Evolutionary conservation across 768 basidiomycete species (phyloP).

Genomic region (Polyporus arcularius): DNA sequence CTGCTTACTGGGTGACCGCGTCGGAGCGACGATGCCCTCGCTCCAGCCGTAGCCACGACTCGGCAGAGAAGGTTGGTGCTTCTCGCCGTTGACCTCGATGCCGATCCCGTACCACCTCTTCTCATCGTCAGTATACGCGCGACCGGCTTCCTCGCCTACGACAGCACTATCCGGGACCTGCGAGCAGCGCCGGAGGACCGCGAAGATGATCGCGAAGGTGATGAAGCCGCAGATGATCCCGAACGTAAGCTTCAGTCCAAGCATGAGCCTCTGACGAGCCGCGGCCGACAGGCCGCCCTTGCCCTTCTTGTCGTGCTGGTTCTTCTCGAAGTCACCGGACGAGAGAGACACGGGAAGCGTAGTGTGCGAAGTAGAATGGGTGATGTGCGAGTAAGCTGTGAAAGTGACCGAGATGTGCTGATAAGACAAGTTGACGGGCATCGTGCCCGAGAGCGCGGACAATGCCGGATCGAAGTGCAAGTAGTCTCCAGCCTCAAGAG

Average conservation of each 20-base stretch:
- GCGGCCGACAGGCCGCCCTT: slow-evolving; percentile 38
- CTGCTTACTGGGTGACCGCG: neutral
- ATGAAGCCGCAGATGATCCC: slow-evolving; percentile 62
- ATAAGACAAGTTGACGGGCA: slow-evolving; percentile 49
- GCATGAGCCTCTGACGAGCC: slow-evolving; percentile 49
- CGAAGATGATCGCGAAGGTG: slow-evolving; percentile 54
- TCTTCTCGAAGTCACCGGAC: slow-evolving; percentile 37
- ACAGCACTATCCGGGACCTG: slow-evolving; percentile 61
- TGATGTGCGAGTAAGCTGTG: slow-evolving; percentile 64
- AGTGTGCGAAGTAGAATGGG: slow-evolving; percentile 73
- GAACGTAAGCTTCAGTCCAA: slow-evolving; percentile 64
- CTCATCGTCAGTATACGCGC: slow-evolving; percentile 64
- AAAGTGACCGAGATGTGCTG: slow-evolving; percentile 55
- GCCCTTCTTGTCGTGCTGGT: slow-evolving; percentile 34
- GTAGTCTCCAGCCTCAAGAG: slow-evolving; percentile 48
- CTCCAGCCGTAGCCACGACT: slow-evolving; percentile 38
- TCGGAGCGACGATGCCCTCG: slow-evolving; percentile 13
- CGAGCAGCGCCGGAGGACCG: slow-evolving; percentile 55
- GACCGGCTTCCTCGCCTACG: slow-evolving; percentile 58
- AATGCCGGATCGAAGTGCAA: slow-evolving; percentile 51
- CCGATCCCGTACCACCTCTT: slow-evolving; percentile 68
- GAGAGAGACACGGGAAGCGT: slow-evolving; percentile 53
- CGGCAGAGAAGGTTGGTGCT: slow-evolving; percentile 1
- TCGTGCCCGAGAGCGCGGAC: slow-evolving; percentile 52
- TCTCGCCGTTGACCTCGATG: slow-evolving; percentile 26